Base-by-base conservation (phyloP, 192 early-diverging fungal genomes). In the Podila verticillata region DNA sequence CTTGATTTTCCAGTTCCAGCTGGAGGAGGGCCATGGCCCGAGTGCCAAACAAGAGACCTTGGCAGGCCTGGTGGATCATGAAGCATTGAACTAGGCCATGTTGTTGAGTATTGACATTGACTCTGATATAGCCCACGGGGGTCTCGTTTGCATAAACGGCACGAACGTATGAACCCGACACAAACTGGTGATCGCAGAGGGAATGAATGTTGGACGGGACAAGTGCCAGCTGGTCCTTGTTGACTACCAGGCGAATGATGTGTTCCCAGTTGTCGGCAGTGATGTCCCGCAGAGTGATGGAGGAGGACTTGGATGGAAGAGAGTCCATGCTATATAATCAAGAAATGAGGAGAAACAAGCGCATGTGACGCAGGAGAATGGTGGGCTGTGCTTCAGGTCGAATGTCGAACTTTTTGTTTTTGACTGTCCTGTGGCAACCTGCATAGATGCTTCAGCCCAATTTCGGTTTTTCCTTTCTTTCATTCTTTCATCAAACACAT, bases 171-270 rank as follows among this genome's bases (percentile, higher is more conserved):
- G 77, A 80, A 0, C 32, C 32, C 0, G 66, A 70, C 5, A 47
- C 22, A 58, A 72, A 80, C 61, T 80, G 77, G 8, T 80, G 77
- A 32, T 80, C 77, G 32, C 77, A 80, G 2, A 80, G 65, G n/a
- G 77, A 72, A 29, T 80, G 36, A 20, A 80, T 49, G 47, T 72
- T 80, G 20, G 77, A 5, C 5, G 48, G 20, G 20, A 65, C 70
- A 1, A 80, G 65, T 3, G 22, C 32, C 6, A 65, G 24, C 24
- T 80, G 77, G 35, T 80, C 77, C 10, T 34, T 66, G 48, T 80
- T 72, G 32, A 80, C 77, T 22, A 72, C 39, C 2, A 80, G 57
- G 24, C n/a, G 51, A 9, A 66, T 26, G 62, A 80, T 48, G 22
- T 20, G 12, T 30, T 24, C 35, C 77, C 77, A 80, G 34, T 72